phyloP scores from a whole-genome alignment of 2,329 filamentous ascomycete species.

The Neurospora sp. region DNA sequence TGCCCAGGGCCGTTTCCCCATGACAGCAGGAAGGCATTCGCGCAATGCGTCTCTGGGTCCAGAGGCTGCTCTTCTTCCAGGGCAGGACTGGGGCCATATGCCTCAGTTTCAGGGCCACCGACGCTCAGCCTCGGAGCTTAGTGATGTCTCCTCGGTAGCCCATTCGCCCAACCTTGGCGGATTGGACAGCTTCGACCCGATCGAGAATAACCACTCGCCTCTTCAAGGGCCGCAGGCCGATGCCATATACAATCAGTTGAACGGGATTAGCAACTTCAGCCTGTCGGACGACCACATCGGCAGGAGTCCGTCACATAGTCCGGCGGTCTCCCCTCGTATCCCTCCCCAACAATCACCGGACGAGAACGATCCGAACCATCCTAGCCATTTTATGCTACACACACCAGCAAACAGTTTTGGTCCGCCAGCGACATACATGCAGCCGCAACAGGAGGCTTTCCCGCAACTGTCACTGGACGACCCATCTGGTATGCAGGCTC shows the following conservation, averaged over 20 bases:
- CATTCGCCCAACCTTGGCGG: constrained; percentile 74
- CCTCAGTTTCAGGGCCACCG: constrained; percentile 70
- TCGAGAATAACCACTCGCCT: constrained; percentile 65
- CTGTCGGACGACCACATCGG: constrained; percentile 61
- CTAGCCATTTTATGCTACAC: constrained; percentile 35
- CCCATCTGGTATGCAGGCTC: constrained; percentile 49
- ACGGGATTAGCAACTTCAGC: constrained; percentile 70
- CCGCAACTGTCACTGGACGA: constrained; percentile 36
- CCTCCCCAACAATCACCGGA: constrained; percentile 46
- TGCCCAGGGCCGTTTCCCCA: constrained; percentile 45
- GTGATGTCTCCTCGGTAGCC: constrained; percentile 77
- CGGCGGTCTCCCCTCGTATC: constrained; percentile 54
- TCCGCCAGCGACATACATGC: constrained; percentile 30
- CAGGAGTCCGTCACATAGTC: constrained; percentile 69
- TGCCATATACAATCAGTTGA: constrained; percentile 64
- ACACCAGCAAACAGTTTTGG: constrained; percentile 30
- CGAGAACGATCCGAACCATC: constrained; percentile 35
- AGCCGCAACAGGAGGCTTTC: constrained; percentile 37
- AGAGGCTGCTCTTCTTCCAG: constrained; percentile 44
- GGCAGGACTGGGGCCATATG: constrained; percentile 44
- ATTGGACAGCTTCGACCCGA: constrained; percentile 68
- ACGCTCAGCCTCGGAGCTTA: constrained; percentile 80
- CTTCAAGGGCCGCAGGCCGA: constrained; percentile 66
- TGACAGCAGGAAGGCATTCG: constrained; percentile 38
- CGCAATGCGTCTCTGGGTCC: constrained; percentile 47